Evolutionary conservation across 148 eudicot species (phyloP), one percentile per base, ranked within the genome.

Genomic region (Camellia granthamiana): DNA sequence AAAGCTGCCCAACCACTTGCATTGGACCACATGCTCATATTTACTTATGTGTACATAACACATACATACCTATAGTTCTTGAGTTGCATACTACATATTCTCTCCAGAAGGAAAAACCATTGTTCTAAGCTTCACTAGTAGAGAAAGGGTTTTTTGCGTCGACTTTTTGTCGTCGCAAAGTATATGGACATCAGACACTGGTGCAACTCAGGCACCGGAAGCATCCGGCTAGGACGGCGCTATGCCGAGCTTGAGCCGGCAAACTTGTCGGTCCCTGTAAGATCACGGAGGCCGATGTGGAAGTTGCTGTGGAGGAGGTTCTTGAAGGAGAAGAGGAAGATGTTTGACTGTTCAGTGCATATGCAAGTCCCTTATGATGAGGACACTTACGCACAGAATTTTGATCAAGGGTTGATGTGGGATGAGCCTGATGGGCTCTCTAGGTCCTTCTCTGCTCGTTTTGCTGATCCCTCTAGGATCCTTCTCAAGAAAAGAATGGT

Each of bases 401-500:
- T 90, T 51, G 92, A 90, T 82, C 76, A 84, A 44, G 92, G 92
- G 49, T 78, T 52, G 54, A 19, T 74, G 66, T 68, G 80, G 80
- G 90, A 88, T 75, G 89, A 90, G 55, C 75, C 84, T 30, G 92
- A 90, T 75, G 72, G 5, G 18, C 77, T 88, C 10, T 85, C 90
- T 2, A 67, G 87, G 1, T 84, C 92, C 6, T 90, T 90, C 74
- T 90, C 90, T 15, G 81, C 86, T 83, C 74, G 92, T 0, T 90
- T 86, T 42, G 88, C 92, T 55, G 88, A 87, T 79, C 90, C 89
- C 11, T 77, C 80, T 0, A 84, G 70, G 55, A 77, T 86, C 19
- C 68, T 78, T 18, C 54, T 67, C 30, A 38, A 42, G 54, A 19
- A 67, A 54, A 42, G 41, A 49, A 19, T 70, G 49, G n/a, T 69